Conservation (phyloP, 2,329 filamentous ascomycete genomes). For the Colletotrichum sp. region DNA sequence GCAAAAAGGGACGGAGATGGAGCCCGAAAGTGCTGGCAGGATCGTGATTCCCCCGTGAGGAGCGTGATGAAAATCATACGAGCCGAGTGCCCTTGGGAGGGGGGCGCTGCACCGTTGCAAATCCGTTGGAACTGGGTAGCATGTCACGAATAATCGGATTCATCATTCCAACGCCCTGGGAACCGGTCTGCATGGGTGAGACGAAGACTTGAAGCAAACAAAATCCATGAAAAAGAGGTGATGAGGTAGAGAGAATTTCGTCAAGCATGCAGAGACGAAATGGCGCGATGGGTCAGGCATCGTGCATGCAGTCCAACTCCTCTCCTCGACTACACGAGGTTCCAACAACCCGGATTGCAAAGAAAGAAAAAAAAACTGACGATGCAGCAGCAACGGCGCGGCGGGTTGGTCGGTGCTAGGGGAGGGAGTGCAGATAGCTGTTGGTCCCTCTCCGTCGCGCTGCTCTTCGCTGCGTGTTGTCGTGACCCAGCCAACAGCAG, state of each 20-base stretch:
- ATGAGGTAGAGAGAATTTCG: not conserved
- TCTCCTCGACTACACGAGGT: not conserved
- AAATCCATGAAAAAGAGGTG: not conserved
- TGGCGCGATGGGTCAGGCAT: not conserved
- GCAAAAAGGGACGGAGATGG: not conserved
- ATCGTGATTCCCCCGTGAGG: not conserved
- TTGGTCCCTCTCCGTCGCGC: not conserved
- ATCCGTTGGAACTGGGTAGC: not conserved
- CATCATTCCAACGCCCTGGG: not conserved
- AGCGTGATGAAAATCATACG: not conserved
- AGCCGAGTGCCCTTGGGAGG: not conserved
- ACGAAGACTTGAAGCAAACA: not conserved
- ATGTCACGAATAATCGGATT: not conserved
- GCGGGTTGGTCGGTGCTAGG: not conserved
- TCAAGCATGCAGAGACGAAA: not conserved
- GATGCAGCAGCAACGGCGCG: not conserved
- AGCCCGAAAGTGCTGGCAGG: not conserved
- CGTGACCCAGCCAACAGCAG: not conserved
- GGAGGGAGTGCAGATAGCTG: not conserved
- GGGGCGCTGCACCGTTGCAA: not conserved
- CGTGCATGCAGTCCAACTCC: not conserved
- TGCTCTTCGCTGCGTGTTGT: not conserved
- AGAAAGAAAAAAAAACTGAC: not conserved
- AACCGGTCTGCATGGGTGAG: constrained; percentile 13
- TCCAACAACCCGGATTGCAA: constrained; percentile 8